Base-by-base conservation (phyloP, 140 eudicot species). In the Artemisia princeps region DNA sequence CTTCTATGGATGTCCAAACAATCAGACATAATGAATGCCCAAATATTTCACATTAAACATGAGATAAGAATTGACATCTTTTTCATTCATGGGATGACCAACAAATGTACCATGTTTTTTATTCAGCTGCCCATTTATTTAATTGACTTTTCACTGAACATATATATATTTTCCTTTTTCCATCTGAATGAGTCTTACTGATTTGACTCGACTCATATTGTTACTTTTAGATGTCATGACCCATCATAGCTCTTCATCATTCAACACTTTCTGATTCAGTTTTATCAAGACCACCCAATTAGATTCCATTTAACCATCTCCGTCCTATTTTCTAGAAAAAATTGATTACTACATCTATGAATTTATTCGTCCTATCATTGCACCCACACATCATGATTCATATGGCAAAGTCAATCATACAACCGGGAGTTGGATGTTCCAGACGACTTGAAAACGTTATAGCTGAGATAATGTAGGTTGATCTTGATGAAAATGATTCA, bases 371-470 rank as follows among this genome's bases (percentile, higher is more conserved):
- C 75, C 68, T 60, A 30, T 60, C 37, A 30, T 10, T 49, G 20
- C 52, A 30, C 54, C 13, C 6, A 0, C 9, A 54, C 76, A 50
- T 61, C 45, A 30, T 20, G 46, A 16, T 49, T 61, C 62, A 50
- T 19, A 51, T 16, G 20, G 9, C 44, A 30, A 37, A 60, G 51
- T 56, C 44, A 72, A 53, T 28, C 63, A 72, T 19, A 72, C 63
- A 19, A 52, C 17, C 17, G 2, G 58, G 24, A 56, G 13, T 54
- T 37, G 19, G 44, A 54, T 54, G 63, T 54, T 55, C 14, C 53
- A 46, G 65, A 23, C 10, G 10, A 46, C 12, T 23, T 4, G 16
- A 56, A 22, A 6, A n/a, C n/a, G 51, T 22, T 24, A 4, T 56
- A 23, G 48, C 24, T 6, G 26, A 55, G 42, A 68, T 46, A 46